Evolutionary conservation across 2,329 filamentous ascomycete genomes (phyloP).

Genomic region (Blumeria hordei): DNA sequence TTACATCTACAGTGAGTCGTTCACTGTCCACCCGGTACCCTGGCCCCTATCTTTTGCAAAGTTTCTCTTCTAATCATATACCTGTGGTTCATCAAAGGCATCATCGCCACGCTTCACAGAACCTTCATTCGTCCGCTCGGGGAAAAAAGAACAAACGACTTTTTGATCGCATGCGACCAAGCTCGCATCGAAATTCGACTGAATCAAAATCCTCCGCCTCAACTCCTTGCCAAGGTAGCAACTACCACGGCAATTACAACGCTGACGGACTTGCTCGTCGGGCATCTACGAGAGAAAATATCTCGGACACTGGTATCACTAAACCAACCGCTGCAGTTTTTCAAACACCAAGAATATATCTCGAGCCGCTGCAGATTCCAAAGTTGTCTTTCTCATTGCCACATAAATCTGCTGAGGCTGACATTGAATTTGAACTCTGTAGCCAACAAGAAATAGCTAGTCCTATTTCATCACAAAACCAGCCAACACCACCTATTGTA

Average conservation of each 20-base stretch:
- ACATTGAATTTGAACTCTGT: constrained; percentile 12
- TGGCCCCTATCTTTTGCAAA: constrained; percentile 7
- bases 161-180: constrained; percentile 13
- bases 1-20: constrained; percentile 2
- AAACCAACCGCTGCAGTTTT: constrained; percentile 16
- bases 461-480: constrained; percentile 5
- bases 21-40: constrained; percentile 11
- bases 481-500: constrained; percentile 11
- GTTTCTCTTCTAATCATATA: constrained; percentile 5
- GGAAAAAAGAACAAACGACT: constrained; percentile 13
- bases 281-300: constrained; percentile 30
- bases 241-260: constrained; percentile 15
- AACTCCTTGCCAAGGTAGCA: constrained; percentile 16
- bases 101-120: constrained; percentile 7
- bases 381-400: constrained; percentile 12
- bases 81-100: constrained; percentile 12
- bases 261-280: constrained; percentile 25
- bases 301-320: constrained; percentile 18
- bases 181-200: constrained; percentile 7
- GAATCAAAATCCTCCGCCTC: constrained; percentile 9
- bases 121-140: constrained; percentile 5
- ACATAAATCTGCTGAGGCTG: constrained; percentile 11
- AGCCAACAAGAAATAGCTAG: constrained; percentile 7
- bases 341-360: constrained; percentile 17
- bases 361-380: constrained; percentile 14